phyloP scores from a whole-genome alignment of 2,329 filamentous ascomycete species.

The Tolypocladium capitatum region DNA sequence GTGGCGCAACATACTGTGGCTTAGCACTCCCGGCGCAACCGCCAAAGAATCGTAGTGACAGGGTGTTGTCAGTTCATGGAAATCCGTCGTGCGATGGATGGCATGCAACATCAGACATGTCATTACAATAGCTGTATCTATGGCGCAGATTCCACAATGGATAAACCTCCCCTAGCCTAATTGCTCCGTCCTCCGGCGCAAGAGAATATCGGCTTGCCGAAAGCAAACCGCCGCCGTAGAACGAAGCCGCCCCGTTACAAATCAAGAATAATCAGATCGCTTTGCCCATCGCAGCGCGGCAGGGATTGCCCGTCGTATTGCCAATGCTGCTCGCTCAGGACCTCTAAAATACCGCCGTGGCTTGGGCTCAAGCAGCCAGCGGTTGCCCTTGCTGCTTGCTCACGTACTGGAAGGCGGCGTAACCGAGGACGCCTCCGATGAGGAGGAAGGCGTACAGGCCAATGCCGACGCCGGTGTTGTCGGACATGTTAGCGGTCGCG shows the following conservation, averaged over 20 bases:
- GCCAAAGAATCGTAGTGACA: too few species aligned
- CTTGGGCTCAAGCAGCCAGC: constrained; percentile 7
- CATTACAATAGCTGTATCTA: constrained; percentile 4
- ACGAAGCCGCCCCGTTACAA: not conserved
- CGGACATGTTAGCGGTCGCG: constrained; percentile 32
- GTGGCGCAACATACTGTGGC: too few species aligned
- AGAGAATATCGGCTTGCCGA: not conserved
- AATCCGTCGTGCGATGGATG: not conserved
- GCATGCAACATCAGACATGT: not conserved
- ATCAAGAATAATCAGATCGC: not conserved
- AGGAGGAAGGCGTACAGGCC: constrained; percentile 73
- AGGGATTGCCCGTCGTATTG: not conserved
- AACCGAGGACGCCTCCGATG: constrained; percentile 63
- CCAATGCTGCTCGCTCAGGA: not conserved
- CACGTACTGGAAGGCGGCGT: constrained; percentile 75
- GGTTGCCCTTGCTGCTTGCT: constrained; percentile 26
- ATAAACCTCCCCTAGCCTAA: constrained; percentile 3
- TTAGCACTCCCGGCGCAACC: too few species aligned
- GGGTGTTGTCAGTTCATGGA: not conserved
- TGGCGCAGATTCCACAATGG: not conserved
- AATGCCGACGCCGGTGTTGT: constrained; percentile 51
- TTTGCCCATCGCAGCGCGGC: not conserved
- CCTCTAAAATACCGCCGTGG: not conserved
- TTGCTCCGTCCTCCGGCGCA: not conserved
- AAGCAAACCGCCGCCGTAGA: not conserved